Percentiles rank a stretch among this genome's conserved stretches.
Evolutionary conservation across 805 yeast genomes (phyloP).

Genomic region (Hanseniaspora jakobsenii): DNA sequence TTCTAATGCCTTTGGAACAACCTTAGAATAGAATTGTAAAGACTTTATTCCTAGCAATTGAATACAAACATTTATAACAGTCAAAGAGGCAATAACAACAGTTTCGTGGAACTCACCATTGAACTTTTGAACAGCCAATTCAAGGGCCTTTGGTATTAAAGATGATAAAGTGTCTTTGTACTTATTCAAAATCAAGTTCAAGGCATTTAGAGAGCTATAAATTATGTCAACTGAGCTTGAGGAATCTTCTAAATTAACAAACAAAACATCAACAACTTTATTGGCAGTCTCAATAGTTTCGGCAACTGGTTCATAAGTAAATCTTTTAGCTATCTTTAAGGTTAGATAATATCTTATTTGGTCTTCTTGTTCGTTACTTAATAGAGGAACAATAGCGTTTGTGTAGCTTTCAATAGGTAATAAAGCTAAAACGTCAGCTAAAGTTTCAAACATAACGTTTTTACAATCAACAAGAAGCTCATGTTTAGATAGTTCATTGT

Average conservation of each 20-base stretch:
- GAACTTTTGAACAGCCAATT: constrained; percentile 40
- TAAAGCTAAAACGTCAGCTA: constrained; percentile 53
- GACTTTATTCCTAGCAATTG: constrained; percentile 72
- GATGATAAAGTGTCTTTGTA: constrained; percentile 44
- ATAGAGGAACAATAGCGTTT: constrained; percentile 41
- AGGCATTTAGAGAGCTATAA: constrained; percentile 59
- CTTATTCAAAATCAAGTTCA: constrained; percentile 50
- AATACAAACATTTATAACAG: constrained; percentile 57
- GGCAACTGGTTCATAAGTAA: constrained; percentile 47
- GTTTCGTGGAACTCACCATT: constrained; percentile 41
- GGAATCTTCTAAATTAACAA: constrained; percentile 28
- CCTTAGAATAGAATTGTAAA: constrained; percentile 73
- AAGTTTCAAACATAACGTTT: constrained; percentile 39
- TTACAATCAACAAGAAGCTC: constrained; percentile 26
- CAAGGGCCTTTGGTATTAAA: constrained; percentile 39
- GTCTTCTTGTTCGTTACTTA: constrained; percentile 26
- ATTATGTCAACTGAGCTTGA: constrained; percentile 35
- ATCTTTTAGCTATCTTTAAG: constrained; percentile 50
- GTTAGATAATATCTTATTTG: constrained; percentile 51
- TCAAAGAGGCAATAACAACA: constrained; percentile 58
- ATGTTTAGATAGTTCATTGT: constrained; percentile 13
- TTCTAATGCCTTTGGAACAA: constrained; percentile 60
- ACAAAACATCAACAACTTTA: constrained; percentile 39
- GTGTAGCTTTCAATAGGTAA: constrained; percentile 68
- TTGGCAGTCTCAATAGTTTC: constrained; percentile 42